These are phyloP conservation scores for Ophiocytium majus DNA, from an alignment of 352 stramenopile species.

Conservation along the genomic window DNA sequence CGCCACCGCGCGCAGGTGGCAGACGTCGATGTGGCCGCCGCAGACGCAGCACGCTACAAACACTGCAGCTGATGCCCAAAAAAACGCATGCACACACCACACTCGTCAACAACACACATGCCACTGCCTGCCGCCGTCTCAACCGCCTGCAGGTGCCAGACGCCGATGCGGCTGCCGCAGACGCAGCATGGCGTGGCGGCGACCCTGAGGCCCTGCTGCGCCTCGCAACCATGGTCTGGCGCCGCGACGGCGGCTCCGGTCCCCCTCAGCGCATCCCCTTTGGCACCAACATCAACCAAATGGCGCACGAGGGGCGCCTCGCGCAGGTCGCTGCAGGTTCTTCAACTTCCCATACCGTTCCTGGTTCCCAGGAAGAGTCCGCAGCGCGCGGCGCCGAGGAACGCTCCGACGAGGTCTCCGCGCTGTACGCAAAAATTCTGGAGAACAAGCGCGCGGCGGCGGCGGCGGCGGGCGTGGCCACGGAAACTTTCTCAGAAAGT, in stretches of 20 bases:
- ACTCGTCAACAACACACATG: too few species aligned
- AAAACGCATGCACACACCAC: too few species aligned
- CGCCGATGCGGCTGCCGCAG: too few species aligned
- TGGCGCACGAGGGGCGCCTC: slow-evolving; percentile 40
- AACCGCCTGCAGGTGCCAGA: too few species aligned
- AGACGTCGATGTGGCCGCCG: too few species aligned
- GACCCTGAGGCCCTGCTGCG: not conserved
- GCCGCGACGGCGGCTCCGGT: not conserved
- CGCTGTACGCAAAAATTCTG: slow-evolving; percentile 50
- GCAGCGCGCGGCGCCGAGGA: slow-evolving; percentile 35
- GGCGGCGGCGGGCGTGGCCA: not conserved
- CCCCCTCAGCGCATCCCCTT: not conserved
- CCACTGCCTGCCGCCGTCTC: too few species aligned
- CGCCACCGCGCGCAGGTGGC: too few species aligned
- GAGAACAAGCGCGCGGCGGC: slow-evolving; percentile 38
- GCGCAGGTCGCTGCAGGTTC: slow-evolving; percentile 10
- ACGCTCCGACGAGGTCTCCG: slow-evolving; percentile 30
- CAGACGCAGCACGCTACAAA: too few species aligned
- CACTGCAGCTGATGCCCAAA: too few species aligned
- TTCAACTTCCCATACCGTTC: too few species aligned
- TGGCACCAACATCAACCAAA: slow-evolving; percentile 44
- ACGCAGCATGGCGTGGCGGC: not conserved
- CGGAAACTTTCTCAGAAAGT: too few species aligned
- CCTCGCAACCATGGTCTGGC: not conserved
- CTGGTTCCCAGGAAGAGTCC: not conserved